These are phyloP conservation scores for Acacia pycnantha DNA, from an alignment of 331 rosid genomes.

Conservation along the genomic window DNA sequence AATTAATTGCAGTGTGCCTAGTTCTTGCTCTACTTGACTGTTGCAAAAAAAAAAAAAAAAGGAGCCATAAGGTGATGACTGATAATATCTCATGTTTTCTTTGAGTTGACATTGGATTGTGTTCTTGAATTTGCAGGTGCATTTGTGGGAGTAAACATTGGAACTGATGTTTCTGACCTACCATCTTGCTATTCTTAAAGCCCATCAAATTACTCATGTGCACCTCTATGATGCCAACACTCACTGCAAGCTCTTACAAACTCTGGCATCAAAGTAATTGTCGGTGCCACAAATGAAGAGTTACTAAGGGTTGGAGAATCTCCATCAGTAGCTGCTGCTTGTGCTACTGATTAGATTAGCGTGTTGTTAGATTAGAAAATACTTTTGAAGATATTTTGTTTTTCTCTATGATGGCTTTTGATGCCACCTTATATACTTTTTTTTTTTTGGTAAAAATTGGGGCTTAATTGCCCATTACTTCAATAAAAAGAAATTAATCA, in stretches of 20 bases:
- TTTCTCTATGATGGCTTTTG: no score
- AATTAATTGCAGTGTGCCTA: neutral
- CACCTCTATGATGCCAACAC: constrained; percentile 79
- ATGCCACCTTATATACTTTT: no score
- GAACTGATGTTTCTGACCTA: constrained; percentile 67
- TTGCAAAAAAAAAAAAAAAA: neutral
- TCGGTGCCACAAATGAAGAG: constrained; percentile 76
- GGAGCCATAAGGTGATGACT: constrained; percentile 9
- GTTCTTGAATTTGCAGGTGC: constrained; percentile 67
- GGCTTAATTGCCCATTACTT: no score
- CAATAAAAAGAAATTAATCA: no score
- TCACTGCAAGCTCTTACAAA: constrained; percentile 74
- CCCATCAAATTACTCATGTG: constrained; percentile 72
- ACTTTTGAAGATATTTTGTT: no score
- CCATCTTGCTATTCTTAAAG: constrained; percentile 78
- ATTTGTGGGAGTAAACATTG: constrained; percentile 83
- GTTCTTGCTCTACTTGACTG: constrained; percentile 4
- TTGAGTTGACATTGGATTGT: constrained; percentile 26
- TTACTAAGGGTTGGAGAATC: constrained; percentile 69
- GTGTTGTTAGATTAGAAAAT: no score
- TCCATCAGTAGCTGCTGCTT: constrained; percentile 75
- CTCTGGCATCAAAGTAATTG: constrained; percentile 73
- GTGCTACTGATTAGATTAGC: neutral
- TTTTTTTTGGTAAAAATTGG: no score
- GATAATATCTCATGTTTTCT: constrained; percentile 2